phyloP scores from a whole-genome alignment of 1,139 yeast species.

The Blastobotrys malaysiensis region DNA sequence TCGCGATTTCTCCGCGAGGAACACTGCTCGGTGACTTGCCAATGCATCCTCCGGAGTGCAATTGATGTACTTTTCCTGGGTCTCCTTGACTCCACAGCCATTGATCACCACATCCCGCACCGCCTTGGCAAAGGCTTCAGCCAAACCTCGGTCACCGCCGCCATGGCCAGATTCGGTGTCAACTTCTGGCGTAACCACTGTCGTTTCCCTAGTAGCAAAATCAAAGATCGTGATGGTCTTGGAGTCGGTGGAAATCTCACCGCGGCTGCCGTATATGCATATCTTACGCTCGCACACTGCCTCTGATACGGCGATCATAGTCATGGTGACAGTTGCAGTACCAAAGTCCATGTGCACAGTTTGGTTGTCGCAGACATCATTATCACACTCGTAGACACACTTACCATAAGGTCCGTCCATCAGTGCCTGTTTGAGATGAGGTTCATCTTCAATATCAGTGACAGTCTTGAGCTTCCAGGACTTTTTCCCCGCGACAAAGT shows the following conservation, averaged over 20 bases:
- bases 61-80: constrained; percentile 19
- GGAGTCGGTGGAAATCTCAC: constrained; percentile 26
- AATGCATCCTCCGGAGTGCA: constrained; percentile 27
- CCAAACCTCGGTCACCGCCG: constrained; percentile 28
- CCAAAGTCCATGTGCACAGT: constrained; percentile 23
- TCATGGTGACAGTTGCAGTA: constrained; percentile 26
- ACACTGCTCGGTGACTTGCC: constrained; percentile 25
- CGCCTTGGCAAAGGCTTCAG: constrained; percentile 25
- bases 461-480: constrained; percentile 16
- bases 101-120: constrained; percentile 18
- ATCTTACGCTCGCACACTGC: constrained; percentile 26
- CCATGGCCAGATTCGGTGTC: constrained; percentile 26
- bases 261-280: constrained; percentile 25
- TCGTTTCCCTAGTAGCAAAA: constrained; percentile 20
- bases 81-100: constrained; percentile 18
- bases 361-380: constrained; percentile 28
- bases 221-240: constrained; percentile 23
- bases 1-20: constrained; percentile 27
- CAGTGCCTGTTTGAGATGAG: constrained; percentile 21
- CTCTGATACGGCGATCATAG: constrained; percentile 27
- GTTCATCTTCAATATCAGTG: constrained; percentile 25
- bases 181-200: constrained; percentile 13
- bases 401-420: constrained; percentile 24
- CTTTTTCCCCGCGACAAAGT: constrained; percentile 17
- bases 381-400: constrained; percentile 27